Base-by-base conservation (phyloP, 2,329 filamentous ascomycete species). In the Calonectria hongkongensis region DNA sequence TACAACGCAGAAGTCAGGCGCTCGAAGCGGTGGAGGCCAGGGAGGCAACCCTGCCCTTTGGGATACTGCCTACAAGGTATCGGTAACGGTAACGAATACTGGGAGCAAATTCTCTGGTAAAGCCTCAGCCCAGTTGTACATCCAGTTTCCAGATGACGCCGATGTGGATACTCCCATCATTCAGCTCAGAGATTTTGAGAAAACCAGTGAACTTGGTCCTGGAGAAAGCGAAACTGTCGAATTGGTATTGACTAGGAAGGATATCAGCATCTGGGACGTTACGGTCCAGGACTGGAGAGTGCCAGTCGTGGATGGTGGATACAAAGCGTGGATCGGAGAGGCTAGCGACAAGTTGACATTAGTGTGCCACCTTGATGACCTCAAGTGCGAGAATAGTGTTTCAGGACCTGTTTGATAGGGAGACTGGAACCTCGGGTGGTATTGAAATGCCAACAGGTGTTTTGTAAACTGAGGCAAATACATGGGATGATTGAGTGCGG, bases 201-300 rank as follows among this genome's bases (percentile, higher is more conserved):
- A 95, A 85, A 85, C 94, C 2, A 68, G 73, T 15, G 82, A 85
- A 30, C 82, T 95, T 18, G 84, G 87, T 4, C 86, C 88, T 0
- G 91, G 90, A 0, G 86, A 91, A 79, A 88, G 83, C 4, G 82
- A 83, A 70, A 87, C 83, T 0, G 88, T 95, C 0, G 86, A 87
- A 25, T 87, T 95, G 77, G 84, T 85, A 0, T 77, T 95, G 69
- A 94, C 89, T 8, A 88, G 94, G 70, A 90, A 92, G 78, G 94
- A 95, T 80, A 70, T 95, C 68, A 94, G 93, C 75, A 92, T 94
- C 56, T 95, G 94, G 94, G 92, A 94, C 80, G 88, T 91, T 0
- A 82, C 85, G 7, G 81, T 85, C 48, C 93, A 94, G 84, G 94
- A 95, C 75, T 95, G 94, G 94, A 87, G 91, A 2, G 81, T 88